These are phyloP conservation scores for Deuterostichococcus epilithicus DNA, from an alignment of 139 green algal species.

Conservation along the genomic window DNA sequence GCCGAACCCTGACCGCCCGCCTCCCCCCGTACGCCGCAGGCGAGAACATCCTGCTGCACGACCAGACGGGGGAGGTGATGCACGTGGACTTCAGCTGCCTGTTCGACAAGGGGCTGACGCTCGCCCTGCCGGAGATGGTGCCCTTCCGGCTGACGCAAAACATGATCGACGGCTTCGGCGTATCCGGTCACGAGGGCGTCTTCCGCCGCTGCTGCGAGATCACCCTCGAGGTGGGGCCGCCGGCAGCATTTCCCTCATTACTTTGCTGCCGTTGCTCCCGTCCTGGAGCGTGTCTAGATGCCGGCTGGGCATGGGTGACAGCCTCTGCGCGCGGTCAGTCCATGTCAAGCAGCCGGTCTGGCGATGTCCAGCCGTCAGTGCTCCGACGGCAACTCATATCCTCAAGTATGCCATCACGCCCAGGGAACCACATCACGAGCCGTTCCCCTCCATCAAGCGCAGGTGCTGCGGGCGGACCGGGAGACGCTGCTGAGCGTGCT, in stretches of 20 bases:
- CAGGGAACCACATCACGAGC: no score
- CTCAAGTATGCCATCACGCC: no score
- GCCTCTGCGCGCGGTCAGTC: no score
- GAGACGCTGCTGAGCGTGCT: constrained; percentile 86
- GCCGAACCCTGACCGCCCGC: no score
- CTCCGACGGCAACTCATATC: no score
- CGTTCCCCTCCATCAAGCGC: background rate
- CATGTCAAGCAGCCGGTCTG: no score
- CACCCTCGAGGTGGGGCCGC: constrained; percentile 67
- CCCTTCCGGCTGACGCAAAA: constrained; percentile 97
- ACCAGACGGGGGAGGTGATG: constrained; percentile 46
- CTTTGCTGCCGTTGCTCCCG: background rate
- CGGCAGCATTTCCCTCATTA: background rate
- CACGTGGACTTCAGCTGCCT: constrained; percentile 97
- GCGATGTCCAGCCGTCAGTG: no score
- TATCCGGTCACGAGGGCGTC: constrained; percentile 83
- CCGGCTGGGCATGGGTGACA: no score
- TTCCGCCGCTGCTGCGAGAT: constrained; percentile 82
- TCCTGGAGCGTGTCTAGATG: no score
- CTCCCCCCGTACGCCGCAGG: constrained; percentile 11
- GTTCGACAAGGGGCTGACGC: constrained; percentile 83
- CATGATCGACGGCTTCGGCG: constrained; percentile 90
- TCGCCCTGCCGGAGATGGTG: constrained; percentile 88
- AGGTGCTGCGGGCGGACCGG: constrained; percentile 72
- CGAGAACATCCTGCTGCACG: constrained; percentile 94